These are phyloP conservation scores for Solanum chilense DNA, from an alignment of 257 asterid species.

Conservation along the genomic window DNA sequence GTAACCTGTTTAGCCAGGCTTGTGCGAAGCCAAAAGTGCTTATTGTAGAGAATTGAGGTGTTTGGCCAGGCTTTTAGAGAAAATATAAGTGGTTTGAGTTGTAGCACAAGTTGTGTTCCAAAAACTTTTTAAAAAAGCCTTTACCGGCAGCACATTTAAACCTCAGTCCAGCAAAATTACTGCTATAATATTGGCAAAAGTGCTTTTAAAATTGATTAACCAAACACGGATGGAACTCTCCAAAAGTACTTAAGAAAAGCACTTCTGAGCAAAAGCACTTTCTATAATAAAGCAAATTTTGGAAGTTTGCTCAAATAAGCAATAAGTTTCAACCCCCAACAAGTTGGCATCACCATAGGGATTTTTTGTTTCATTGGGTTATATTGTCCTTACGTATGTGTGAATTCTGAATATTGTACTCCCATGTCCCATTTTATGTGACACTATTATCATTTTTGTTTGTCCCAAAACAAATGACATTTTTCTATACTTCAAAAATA, in stretches of 20 bases:
- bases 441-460: not conserved
- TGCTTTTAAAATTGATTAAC: not conserved
- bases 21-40: not conserved
- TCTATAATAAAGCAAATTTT: not conserved
- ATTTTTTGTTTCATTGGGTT: not conserved
- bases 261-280: not conserved
- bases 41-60: not conserved
- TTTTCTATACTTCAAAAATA: not conserved
- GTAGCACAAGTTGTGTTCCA: not conserved
- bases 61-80: not conserved
- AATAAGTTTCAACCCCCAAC: not conserved
- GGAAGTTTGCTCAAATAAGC: not conserved
- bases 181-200: not conserved
- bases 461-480: not conserved
- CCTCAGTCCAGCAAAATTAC: not conserved
- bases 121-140: not conserved
- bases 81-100: not conserved
- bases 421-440: not conserved
- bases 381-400: not conserved
- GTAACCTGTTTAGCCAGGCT: not conserved
- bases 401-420: not conserved
- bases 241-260: not conserved
- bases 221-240: not conserved
- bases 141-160: not conserved
- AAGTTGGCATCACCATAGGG: not conserved